A percentile compares a stretch with the other conserved stretches of the same genome.
phyloP scores from a whole-genome alignment of 331 rosid genomes.

The Quercus tomentella region DNA sequence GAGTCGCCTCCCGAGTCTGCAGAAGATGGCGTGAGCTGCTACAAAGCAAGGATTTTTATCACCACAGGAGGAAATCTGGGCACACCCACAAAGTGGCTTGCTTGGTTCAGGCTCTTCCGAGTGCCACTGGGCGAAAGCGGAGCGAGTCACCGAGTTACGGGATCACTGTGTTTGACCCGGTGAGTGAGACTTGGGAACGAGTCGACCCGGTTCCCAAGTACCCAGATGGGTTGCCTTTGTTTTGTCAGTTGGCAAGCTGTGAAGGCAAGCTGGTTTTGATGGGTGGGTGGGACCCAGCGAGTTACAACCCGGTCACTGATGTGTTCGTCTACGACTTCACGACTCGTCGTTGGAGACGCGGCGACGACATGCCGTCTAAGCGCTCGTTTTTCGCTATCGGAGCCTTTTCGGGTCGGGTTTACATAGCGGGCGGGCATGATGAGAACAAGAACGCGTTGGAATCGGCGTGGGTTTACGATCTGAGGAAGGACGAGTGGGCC shows the following conservation, averaged over 20 bases:
- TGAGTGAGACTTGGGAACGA: conserved; percentile 41
- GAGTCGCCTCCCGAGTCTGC: conserved; percentile 54
- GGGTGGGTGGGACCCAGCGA: conserved; percentile 89
- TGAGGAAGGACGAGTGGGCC: conserved; percentile 52
- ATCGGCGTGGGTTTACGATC: conserved; percentile 64
- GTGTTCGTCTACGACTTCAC: conserved; percentile 69
- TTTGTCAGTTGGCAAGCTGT: conserved; percentile 54
- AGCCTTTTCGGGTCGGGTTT: conserved; percentile 36
- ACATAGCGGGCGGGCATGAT: conserved; percentile 80
- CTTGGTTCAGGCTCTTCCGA: conserved; percentile 42
- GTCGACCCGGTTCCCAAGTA: conserved; percentile 54
- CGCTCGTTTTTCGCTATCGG: conserved; percentile 73
- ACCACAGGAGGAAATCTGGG: conserved; percentile 48
- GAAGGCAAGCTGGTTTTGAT: conserved; percentile 62
- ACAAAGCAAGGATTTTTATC: conserved; percentile 43
- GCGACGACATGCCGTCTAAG: conserved; percentile 65
- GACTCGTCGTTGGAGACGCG: conserved; percentile 40
- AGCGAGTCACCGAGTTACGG: conserved; percentile 34
- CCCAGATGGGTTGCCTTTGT: conserved; percentile 57
- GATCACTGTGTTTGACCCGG: conserved; percentile 53
- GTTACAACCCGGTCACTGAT: conserved; percentile 47
- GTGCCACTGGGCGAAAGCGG: conserved; percentile 2
- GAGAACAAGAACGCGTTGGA: conserved; percentile 67
- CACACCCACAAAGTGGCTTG: conserved; percentile 45
- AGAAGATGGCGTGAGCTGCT: conserved; percentile 57